phyloP scores from a whole-genome alignment of 129 eudicot genomes.

The Escallonia rubra region DNA sequence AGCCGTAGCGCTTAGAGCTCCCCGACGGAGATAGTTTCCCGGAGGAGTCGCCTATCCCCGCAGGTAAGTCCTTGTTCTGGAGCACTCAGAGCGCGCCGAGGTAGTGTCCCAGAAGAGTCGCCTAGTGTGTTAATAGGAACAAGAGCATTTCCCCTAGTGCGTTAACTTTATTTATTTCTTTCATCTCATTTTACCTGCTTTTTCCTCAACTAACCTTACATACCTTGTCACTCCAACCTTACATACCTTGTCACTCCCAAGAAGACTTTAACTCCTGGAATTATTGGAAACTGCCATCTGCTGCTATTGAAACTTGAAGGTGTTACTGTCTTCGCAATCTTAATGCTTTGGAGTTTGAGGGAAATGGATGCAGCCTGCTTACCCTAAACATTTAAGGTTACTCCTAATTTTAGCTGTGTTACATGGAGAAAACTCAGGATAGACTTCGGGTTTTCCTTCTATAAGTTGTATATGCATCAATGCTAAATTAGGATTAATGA shows the following conservation, averaged over 20 bases:
- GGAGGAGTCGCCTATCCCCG: too few relatives aligned
- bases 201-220: not conserved
- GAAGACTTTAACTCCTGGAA: conserved; percentile 95
- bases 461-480: not conserved
- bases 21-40: too few relatives aligned
- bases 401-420: not conserved
- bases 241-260: conserved; percentile 30
- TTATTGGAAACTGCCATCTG: conserved; percentile 87
- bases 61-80: too few relatives aligned
- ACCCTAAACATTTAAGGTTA: conserved; percentile 14
- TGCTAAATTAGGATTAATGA: not conserved
- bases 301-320: conserved; percentile 30
- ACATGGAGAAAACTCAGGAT: not conserved
- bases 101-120: too few relatives aligned
- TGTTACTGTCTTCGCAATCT: not conserved
- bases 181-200: conserved; percentile 1
- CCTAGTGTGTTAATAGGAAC: too few relatives aligned
- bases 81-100: too few relatives aligned
- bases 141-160: not conserved
- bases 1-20: too few relatives aligned
- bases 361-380: not conserved
- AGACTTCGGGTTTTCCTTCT: not conserved
- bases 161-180: not conserved
- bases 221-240: too few relatives aligned
- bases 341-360: not conserved